These are phyloP conservation scores for Epithele typhae DNA, from an alignment of 768 basidiomycete species.

Conservation along the genomic window DNA sequence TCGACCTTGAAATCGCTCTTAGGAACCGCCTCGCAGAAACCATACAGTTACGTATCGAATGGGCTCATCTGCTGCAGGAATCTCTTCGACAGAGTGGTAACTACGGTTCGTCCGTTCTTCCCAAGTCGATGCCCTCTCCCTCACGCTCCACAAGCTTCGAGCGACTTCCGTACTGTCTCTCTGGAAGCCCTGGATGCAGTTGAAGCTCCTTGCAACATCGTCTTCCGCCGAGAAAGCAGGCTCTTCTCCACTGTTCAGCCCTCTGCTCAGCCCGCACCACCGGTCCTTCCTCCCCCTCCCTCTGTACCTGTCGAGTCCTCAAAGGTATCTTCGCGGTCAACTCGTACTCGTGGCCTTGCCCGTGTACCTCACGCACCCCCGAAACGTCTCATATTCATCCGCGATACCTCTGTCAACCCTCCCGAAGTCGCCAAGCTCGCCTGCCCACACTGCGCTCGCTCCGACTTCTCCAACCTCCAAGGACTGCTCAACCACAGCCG, in stretches of 20 bases:
- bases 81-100: constrained; percentile 23
- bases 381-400: constrained; percentile 39
- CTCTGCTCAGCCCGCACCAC: constrained; percentile 15
- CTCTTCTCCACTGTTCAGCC: constrained; percentile 7
- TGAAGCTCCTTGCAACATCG: constrained; percentile 34
- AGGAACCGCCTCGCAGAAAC: constrained; percentile 38
- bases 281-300: not conserved
- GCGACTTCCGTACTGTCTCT: constrained; percentile 36
- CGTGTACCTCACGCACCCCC: constrained; percentile 14
- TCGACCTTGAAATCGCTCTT: constrained; percentile 40
- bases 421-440: constrained; percentile 33
- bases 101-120: not conserved
- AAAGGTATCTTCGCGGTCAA: constrained; percentile 3
- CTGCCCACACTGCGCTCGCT: constrained; percentile 41
- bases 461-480: constrained; percentile 47
- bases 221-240: constrained; percentile 31
- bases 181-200: constrained; percentile 38
- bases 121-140: not conserved
- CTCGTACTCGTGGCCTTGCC: constrained; percentile 17
- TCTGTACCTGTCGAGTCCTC: not conserved
- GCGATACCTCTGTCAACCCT: constrained; percentile 26
- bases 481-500: constrained; percentile 51
- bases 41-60: constrained; percentile 40
- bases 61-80: constrained; percentile 39
- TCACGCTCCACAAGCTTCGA: not conserved